Evolutionary conservation across 225 moss, liverwort and hornwort genomes (phyloP), one percentile per base, ranked within the genome.

Genomic region (Anthoceros angustus): DNA sequence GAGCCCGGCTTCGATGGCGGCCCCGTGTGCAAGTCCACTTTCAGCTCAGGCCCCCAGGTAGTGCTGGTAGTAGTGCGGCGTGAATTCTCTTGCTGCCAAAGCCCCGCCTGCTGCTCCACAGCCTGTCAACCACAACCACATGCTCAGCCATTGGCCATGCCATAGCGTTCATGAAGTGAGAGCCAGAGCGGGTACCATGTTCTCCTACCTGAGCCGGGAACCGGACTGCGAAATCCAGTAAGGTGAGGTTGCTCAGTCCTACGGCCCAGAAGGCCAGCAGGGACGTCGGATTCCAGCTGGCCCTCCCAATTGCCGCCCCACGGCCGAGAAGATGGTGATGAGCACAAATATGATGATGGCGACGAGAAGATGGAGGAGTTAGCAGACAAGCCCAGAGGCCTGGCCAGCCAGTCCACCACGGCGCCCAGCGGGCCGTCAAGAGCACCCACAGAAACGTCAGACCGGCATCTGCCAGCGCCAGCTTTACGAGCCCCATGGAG

Each of bases 271-370:
- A 86, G 5, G 94, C 86, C 21, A 85, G 71, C 70, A 87, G 82
- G 62, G 71, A 70, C 9, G 81, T 77, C 39, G 83, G 78, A 70
- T 88, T 90, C 87, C 88, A 95, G 46, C 76, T 76, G 9, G 90
- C 94, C 90, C 94, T 3, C 86, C 88, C 70, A 95, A 74, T 50
- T 69, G 62, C 25, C 72, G 75, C n/a, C 80, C 81, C 77, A 83
- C 18, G 14, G 70, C 18, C 43, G 79, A 10, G 42, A 88, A 91
- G 10, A 55, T 7, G 55, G 55, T 15, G 14, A 55, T 55, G 8
- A 55, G 55, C 0, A 64, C 8, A n/a, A 85, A 78, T 40, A 88
- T 46, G 39, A 91, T 48, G 0, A 77, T 69, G 0, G 77, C 42
- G 42, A 86, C 65, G 10, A 83, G 63, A 5, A 62, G 45, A 94